Evolutionary conservation across 768 basidiomycete genomes (phyloP).

Genomic region (Mrakia blollopis): DNA sequence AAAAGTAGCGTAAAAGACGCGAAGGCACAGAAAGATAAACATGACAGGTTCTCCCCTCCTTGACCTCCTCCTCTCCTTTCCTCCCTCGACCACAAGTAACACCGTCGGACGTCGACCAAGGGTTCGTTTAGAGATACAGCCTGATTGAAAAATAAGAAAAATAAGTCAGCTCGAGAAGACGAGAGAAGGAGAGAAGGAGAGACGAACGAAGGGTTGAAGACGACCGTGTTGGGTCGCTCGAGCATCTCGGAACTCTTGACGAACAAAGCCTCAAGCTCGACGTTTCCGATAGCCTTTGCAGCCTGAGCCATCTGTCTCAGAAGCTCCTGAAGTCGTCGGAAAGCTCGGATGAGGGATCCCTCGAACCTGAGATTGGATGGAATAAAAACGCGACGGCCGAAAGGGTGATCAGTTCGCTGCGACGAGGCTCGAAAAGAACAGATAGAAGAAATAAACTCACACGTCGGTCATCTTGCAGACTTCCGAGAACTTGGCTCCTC

Average conservation of each 20-base stretch:
- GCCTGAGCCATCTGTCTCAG: slow-evolving; percentile 93
- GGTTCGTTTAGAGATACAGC: too few relatives aligned
- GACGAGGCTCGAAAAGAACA: not conserved
- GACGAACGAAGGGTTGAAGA: slow-evolving; percentile 43
- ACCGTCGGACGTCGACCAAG: too few relatives aligned
- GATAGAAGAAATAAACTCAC: slow-evolving; percentile 6
- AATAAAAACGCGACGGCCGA: slow-evolving; percentile 14
- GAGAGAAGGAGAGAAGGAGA: not conserved
- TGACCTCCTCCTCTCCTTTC: too few relatives aligned
- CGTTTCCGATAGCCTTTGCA: slow-evolving; percentile 93
- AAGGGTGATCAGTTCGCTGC: not conserved
- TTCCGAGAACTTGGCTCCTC: slow-evolving; percentile 92
- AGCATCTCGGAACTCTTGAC: slow-evolving; percentile 87
- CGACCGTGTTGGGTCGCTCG: slow-evolving; percentile 83
- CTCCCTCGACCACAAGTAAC: too few relatives aligned
- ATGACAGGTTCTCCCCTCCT: too few relatives aligned
- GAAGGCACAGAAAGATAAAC: too few relatives aligned
- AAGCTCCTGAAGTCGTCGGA: slow-evolving; percentile 87
- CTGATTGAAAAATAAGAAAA: too few relatives aligned
- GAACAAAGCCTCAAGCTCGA: slow-evolving; percentile 88
- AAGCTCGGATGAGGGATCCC: slow-evolving; percentile 91
- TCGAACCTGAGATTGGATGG: slow-evolving; percentile 97
- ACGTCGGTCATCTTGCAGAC: slow-evolving; percentile 66
- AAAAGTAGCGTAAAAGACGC: too few relatives aligned
- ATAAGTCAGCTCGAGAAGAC: not conserved